Conservation (phyloP, 1,284 basidiomycete species). For the Lignosus rhinocerotis region DNA sequence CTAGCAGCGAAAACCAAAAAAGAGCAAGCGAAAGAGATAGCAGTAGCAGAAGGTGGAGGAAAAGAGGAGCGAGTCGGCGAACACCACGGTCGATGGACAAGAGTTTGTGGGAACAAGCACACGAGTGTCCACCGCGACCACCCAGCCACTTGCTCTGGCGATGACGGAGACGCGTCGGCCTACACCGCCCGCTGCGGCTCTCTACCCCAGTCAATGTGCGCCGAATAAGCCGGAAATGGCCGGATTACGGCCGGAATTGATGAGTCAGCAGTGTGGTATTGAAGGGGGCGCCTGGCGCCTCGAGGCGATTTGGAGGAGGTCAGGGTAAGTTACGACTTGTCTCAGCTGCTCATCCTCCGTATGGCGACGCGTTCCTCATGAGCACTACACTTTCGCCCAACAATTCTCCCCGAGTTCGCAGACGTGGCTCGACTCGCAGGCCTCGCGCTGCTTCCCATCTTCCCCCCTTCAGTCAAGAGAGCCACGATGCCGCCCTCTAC, state of each 20-base stretch:
- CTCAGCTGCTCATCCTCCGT: conserved; percentile 12
- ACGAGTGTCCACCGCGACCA: background rate
- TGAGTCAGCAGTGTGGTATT: background rate
- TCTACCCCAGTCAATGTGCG: background rate
- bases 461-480: conserved; percentile 56
- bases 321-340: background rate
- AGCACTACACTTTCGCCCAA: conserved; percentile 41
- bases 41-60: background rate
- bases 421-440: conserved; percentile 46
- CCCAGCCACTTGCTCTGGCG: background rate
- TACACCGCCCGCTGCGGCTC: conserved; percentile 21
- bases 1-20: conserved; percentile 3
- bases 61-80: conserved; percentile 4
- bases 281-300: background rate
- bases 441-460: conserved; percentile 61
- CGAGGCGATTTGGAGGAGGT: background rate
- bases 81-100: background rate
- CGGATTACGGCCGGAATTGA: background rate
- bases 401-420: conserved; percentile 38
- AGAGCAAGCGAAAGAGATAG: conserved; percentile 3
- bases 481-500: conserved; percentile 75
- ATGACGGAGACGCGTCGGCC: conserved; percentile 7
- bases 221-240: background rate
- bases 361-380: conserved; percentile 35
- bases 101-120: conserved; percentile 19